Conservation (phyloP, 345 rosid genomes). For the Adansonia digitata region DNA sequence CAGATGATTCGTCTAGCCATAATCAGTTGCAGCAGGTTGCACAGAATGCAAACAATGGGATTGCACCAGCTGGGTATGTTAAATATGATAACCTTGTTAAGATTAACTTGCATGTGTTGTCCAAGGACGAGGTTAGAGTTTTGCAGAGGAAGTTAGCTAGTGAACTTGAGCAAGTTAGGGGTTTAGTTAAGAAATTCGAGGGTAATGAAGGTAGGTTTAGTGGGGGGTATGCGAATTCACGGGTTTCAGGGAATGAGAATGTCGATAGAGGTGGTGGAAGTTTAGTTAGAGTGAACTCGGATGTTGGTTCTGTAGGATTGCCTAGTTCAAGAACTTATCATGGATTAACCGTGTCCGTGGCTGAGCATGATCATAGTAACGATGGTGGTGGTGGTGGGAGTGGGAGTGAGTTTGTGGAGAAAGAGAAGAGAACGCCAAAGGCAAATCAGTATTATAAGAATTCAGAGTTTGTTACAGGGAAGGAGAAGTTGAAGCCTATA, state of each 20-base stretch:
- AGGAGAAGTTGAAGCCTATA: slow-evolving; percentile 23
- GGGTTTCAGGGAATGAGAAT: slow-evolving; percentile 11
- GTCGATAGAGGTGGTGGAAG: slow-evolving; percentile 23
- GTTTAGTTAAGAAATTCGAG: slow-evolving; percentile 40
- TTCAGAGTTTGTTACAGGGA: slow-evolving; percentile 20
- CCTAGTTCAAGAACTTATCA: slow-evolving; percentile 15
- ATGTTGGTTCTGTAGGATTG: slow-evolving; percentile 44
- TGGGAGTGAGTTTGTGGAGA: slow-evolving; percentile 19
- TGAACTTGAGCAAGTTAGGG: slow-evolving; percentile 59
- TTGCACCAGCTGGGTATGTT: slow-evolving; percentile 34
- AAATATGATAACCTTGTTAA: slow-evolving; percentile 35
- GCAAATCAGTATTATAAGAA: slow-evolving; percentile 22
- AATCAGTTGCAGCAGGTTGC: slow-evolving; percentile 19
- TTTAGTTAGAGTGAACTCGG: slow-evolving; percentile 41
- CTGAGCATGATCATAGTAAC: slow-evolving; percentile 20
- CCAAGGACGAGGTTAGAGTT: slow-evolving; percentile 33
- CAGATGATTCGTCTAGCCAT: slow-evolving; percentile 40
- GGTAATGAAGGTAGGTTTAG: slow-evolving; percentile 22
- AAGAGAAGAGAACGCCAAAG: slow-evolving; percentile 32
- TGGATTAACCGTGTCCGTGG: slow-evolving; percentile 26
- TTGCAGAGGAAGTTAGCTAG: slow-evolving; percentile 44
- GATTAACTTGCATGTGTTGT: slow-evolving; percentile 32
- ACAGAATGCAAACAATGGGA: slow-evolving; percentile 16
- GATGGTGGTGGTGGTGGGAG: neutral
- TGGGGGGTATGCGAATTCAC: slow-evolving; percentile 12